Evolutionary conservation across 2,329 filamentous ascomycete species (phyloP), one percentile per base, ranked within the genome.

Genomic region (Geoglossum cookeanum): DNA sequence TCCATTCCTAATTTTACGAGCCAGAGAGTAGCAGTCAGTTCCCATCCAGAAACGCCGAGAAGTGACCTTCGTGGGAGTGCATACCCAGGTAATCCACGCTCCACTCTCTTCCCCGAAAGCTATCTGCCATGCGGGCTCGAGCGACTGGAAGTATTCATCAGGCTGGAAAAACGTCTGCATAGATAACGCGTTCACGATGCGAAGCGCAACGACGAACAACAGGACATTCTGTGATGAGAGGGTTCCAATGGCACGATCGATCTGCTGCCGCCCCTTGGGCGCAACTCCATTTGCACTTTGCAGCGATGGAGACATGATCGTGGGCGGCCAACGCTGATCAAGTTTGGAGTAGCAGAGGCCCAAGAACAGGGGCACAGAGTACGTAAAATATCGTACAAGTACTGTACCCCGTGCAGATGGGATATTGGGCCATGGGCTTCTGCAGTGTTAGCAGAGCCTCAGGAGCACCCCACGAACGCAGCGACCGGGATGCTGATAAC

Each of bases 1-100:
- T 78, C 92, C 92, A 98, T 83, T 98, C 92, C 91, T 96, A 66
- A n/a, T 22, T 49, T 8, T 61, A 45, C 60, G 55, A 30, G 56
- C 35, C n/a, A 17, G 47, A 42, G n/a, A 32, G 33, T 53, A 27
- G 13, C 22, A 30, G 22, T 44, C 37, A 30, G 42, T 29, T 56
- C 13, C 45, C 5, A 27, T 55, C 13, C 11, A 33, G 15, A 15
- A 37, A n/a, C 11, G 15, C n/a, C 5, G 13, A 35, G 15, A 55
- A 35, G 57, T 53, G 39, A 33, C 17, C 42, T 35, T 56, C 22
- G 57, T 30, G 42, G 29, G 32, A 57, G 55, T 57, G 72, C 78
- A 65, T 75, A 94, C 91, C 92, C 92, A 98, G 61, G 92, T 98
- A 65, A 96, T 77, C 87, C 91, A 98, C 32, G 91, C 87, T 60